Evolutionary conservation across 345 rosid species (phyloP), one percentile per base, ranked within the genome.

Genomic region (Salix udensis): DNA sequence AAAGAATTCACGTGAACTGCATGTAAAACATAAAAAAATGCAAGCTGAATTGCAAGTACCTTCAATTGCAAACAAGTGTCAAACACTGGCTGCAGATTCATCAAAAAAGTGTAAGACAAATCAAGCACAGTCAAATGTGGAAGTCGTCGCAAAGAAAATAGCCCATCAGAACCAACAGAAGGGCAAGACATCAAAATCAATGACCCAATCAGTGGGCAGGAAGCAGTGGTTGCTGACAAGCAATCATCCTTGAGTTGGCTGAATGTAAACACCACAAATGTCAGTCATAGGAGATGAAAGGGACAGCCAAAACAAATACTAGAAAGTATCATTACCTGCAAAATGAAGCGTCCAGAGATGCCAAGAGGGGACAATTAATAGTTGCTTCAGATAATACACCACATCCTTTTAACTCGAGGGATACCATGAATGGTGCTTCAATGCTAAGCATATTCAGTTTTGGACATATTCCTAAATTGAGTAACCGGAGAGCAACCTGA

Each of bases 401-500:
- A 67, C 99, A 96, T 75, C 98, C 98, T 85, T 96, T 90, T 86
- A 96, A 85, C 91, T 96, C 99, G 21, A 96, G 94, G 50, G 91
- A 80, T 78, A 86, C 91, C 99, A 96, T 89, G 74, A 48, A 69
- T 7, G 92, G 91, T 18, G 97, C 98, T 87, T 96, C 91, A 62
- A 94, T 92, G 79, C 23, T 82, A 67, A 96, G 97, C 13, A 80
- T 73, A 60, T 81, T 88, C 91, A 96, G 66, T 84, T 96, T 94
- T 19, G 99, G 98, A 80, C 98, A 94, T 82, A 96, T 96, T 73
- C 99, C 97, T 82, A 94, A 87, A 80, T 96, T 94, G 5, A 94
- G 90, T n/a, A 95, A 92, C 80, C 70, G 85, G 58, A 96, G 93
- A 37, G 97, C 94, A 79, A 89, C 98, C 99, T 96, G 85, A 75